Conservation (phyloP, 805 yeast species). For the Candida nemodendra region DNA sequence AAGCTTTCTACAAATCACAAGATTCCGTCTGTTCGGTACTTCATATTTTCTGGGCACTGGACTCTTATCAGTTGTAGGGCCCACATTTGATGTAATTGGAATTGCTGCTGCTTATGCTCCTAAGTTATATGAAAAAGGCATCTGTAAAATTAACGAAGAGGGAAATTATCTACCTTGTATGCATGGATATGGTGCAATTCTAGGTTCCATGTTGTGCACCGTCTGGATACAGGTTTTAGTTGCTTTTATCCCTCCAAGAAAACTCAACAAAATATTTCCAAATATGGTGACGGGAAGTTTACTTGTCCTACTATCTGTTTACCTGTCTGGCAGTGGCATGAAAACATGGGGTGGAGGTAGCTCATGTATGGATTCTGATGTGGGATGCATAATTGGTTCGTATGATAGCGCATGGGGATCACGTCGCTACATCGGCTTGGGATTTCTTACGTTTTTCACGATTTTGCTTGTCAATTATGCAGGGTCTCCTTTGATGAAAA, state of each 20-base stretch:
- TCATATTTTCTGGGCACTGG: conserved; percentile 77
- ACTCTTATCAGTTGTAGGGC: conserved; percentile 75
- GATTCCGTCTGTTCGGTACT: conserved; percentile 66
- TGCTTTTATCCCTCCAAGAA: conserved; percentile 72
- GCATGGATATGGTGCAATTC: conserved; percentile 71
- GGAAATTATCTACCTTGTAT: conserved; percentile 70
- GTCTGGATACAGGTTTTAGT: conserved; percentile 67
- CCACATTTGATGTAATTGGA: conserved; percentile 75
- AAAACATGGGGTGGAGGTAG: conserved; percentile 86
- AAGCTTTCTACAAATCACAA: conserved; percentile 65
- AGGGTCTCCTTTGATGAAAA: conserved; percentile 91
- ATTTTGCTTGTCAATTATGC: conserved; percentile 76
- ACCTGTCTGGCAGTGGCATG: conserved; percentile 67
- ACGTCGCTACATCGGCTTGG: conserved; percentile 80
- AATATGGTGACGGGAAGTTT: conserved; percentile 92
- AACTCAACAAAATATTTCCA: conserved; percentile 73
- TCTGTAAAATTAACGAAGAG: conserved; percentile 53
- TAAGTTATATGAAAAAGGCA: conserved; percentile 62
- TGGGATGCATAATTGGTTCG: conserved; percentile 37
- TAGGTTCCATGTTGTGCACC: conserved; percentile 74
- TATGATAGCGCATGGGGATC: conserved; percentile 69
- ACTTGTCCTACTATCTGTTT: conserved; percentile 74
- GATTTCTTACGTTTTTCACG: conserved; percentile 71
- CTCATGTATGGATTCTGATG: conserved; percentile 41
- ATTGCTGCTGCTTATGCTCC: conserved; percentile 66